A percentile compares a stretch with the other conserved stretches of the same genome.
Conservation (phyloP, 306 rosid species). For the Luffa acutangula region DNA sequence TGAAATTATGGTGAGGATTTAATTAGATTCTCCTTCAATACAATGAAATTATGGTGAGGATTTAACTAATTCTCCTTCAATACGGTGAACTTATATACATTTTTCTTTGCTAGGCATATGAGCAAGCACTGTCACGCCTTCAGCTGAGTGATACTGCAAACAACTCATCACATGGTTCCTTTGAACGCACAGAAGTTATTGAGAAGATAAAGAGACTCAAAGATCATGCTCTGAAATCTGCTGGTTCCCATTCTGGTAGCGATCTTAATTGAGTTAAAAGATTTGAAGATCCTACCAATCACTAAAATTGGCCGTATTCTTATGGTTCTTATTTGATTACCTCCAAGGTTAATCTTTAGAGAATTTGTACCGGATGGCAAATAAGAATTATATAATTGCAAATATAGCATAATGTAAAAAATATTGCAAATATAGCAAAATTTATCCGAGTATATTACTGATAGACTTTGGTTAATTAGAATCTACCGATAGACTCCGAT, state of each 20-base stretch:
- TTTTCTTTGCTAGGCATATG: conserved; percentile 49
- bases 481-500: too few relatives aligned
- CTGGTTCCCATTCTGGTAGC: conserved; percentile 57
- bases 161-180: conserved; percentile 13
- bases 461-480: too few relatives aligned
- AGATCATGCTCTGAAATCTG: conserved; percentile 35
- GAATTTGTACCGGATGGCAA: too few relatives aligned
- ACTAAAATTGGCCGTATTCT: not conserved
- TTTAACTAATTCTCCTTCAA: not conserved
- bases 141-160: conserved; percentile 26
- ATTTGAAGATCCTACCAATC: not conserved
- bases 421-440: too few relatives aligned
- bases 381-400: too few relatives aligned
- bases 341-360: not conserved
- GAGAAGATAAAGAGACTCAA: conserved; percentile 42
- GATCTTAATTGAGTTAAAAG: not conserved
- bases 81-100: not conserved
- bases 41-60: not conserved
- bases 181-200: conserved; percentile 21
- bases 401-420: too few relatives aligned
- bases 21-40: not conserved
- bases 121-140: conserved; percentile 36
- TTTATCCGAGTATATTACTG: too few relatives aligned
- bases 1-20: not conserved
- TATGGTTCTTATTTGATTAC: not conserved